Base-by-base conservation (phyloP, 768 basidiomycete species). In the Auricularia cornea region DNA sequence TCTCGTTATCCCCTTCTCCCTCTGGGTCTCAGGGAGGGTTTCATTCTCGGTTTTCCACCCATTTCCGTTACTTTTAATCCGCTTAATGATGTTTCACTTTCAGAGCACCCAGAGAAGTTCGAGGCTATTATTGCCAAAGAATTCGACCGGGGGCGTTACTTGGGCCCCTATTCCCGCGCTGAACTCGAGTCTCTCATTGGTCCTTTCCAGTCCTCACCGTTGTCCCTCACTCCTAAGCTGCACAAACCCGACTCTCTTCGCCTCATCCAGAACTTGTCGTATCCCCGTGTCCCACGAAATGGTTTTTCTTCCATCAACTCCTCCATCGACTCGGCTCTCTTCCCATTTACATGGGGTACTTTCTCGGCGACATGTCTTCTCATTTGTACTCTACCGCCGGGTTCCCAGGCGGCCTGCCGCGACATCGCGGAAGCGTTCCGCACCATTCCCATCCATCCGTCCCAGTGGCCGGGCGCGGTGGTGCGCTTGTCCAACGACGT, bases 301-400 rank as follows among this genome's bases (percentile, higher is more conserved):
- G 14, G 18, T 16, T 6, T 48, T 20, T 18, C 44, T 1, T 75
- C 75, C 0, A 72, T 76, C 48, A 76, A 76, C 63, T 69, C 52
- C 1, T 12, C n/a, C 3, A 75, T 82, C 11, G 56, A 76, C 35
- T 66, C 77, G 0, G 60, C 69, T n/a, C 16, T 66, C 20, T 73
- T 76, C 62, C 80, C 79, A 0, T 78, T 77, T 68, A 77, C 75
- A 0, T 81, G 79, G 80, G 78, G 78, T 1, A 81, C 79, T 0
- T 81, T 82, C 59, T 59, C 67, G 0, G 68, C 71, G 0, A 62
- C 79, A 0, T 74, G 66, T 28, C 63, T 71, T 16, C 60, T 75
- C 31, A 69, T 80, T 0, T 68, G 52, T 1, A 62, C 66, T 0
- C 75, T 81, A 0, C 79, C 79, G 0, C 76, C 73, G n/a, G 73